Conservation (phyloP, 208 protist species). For the Leishmania arabica region DNA sequence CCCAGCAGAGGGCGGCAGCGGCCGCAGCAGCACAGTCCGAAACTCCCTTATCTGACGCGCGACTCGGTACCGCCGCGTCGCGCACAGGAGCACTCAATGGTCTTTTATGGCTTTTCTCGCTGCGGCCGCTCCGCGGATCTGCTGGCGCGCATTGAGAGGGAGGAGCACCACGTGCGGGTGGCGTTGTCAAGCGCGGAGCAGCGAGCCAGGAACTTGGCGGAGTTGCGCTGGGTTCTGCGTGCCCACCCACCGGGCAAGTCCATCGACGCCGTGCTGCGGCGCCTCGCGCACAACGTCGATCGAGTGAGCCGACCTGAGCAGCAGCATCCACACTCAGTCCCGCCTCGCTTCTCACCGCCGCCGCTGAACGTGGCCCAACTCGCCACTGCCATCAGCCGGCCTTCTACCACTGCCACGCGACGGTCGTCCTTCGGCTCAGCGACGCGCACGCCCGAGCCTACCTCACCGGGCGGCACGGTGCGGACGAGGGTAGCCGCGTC, state of each 20-base stretch:
- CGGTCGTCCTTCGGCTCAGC: not conserved
- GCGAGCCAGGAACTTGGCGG: slow-evolving; percentile 10
- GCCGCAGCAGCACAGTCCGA: not conserved
- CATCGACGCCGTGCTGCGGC: not conserved
- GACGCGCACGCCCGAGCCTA: not conserved
- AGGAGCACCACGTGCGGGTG: slow-evolving; percentile 5
- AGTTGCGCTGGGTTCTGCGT: slow-evolving; percentile 20
- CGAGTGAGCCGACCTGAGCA: not conserved
- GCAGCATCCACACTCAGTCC: not conserved
- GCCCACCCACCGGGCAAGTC: slow-evolving; percentile 9
- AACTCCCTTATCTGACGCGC: not conserved
- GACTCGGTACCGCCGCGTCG: not conserved
- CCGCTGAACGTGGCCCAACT: slow-evolving; percentile 7
- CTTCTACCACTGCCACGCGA: not conserved
- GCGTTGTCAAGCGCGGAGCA: slow-evolving; percentile 3
- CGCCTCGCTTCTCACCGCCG: not conserved
- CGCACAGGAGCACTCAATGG: not conserved
- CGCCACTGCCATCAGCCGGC: not conserved
- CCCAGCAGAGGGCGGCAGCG: not conserved
- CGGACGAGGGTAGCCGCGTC: not conserved
- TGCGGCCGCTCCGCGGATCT: not conserved
- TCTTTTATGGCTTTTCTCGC: not conserved
- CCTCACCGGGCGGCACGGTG: not conserved
- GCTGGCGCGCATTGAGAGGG: not conserved
- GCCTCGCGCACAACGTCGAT: not conserved